Evolutionary conservation across 2,329 filamentous ascomycete genomes (phyloP), one percentile per base, ranked within the genome.

Genomic region (Cytospora chrysosperma): DNA sequence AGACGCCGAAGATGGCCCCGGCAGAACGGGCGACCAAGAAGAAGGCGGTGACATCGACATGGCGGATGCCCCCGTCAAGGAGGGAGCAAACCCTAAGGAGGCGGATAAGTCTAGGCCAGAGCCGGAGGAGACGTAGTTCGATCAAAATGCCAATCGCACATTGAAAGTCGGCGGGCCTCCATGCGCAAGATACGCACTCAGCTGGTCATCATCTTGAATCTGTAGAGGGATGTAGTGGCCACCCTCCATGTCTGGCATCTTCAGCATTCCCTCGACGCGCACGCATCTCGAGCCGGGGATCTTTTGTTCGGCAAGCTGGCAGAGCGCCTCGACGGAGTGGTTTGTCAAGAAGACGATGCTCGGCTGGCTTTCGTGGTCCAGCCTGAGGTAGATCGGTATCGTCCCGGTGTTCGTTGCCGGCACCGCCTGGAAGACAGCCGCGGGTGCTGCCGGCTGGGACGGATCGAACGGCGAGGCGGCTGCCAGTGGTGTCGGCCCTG

Each of bases 141-240:
- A 28, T n/a, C 52, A 63, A 27, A 63, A 63, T 4, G 32, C 53
- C 56, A 67, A 32, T 24, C 78, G 76, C 17, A 81, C 76, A 52
- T 72, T 74, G 68, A 82, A 82, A 10, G 76, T 79, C 8, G 79
- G 77, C 37, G 79, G 73, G 15, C 71, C 78, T 75, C 43, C 77
- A 71, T 91, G 88, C 54, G 82, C 80, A 68, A 95, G 74, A 75
- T 93, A 94, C 0, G 88, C 88, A 64, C 83, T 82, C 66, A 95
- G 73, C 75, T 94, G 90, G 66, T 86, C 84, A 69, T 93, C 88
- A 49, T 87, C 82, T 61, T 88, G 87, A 69, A 94, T 88, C 61
- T 81, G 77, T 70, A 91, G 83, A 19, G 79, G 79, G 52, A 90
- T 78, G 70, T 91, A 88, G 56, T 81, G 81, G 67, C 81, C 81